These are phyloP conservation scores for Penicillium soppii DNA, from an alignment of 495 filamentous ascomycete genomes.

Conservation along the genomic window DNA sequence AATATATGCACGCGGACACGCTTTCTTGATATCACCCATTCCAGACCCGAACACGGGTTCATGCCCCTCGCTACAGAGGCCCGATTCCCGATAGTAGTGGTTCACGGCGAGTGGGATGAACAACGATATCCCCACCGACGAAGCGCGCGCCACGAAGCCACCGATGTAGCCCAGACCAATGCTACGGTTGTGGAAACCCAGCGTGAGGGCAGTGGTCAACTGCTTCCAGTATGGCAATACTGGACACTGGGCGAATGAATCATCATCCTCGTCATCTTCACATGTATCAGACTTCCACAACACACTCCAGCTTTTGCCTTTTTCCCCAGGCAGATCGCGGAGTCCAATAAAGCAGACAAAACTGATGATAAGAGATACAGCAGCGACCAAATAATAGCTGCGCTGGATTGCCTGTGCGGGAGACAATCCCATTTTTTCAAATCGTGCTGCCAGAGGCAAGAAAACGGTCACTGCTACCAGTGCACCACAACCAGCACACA, in stretches of 20 bases:
- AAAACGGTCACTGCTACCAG: slow-evolving; percentile 78
- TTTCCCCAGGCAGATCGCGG: slow-evolving; percentile 71
- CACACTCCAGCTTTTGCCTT: slow-evolving; percentile 66
- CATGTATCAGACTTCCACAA: slow-evolving; percentile 20
- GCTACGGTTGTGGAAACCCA: slow-evolving; percentile 72
- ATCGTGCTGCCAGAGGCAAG: slow-evolving; percentile 79
- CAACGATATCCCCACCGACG: slow-evolving; percentile 90
- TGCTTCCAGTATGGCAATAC: slow-evolving; percentile 36
- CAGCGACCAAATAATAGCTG: slow-evolving; percentile 82
- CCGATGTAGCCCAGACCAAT: slow-evolving; percentile 89
- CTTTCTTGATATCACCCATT: slow-evolving; percentile 65
- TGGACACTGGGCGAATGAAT: neutral
- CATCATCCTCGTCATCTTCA: slow-evolving; percentile 1
- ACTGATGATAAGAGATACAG: slow-evolving; percentile 68
- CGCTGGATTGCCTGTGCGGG: slow-evolving; percentile 67
- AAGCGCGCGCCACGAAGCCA: slow-evolving; percentile 92
- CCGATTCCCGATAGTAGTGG: slow-evolving; percentile 78
- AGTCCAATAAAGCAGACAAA: slow-evolving; percentile 78
- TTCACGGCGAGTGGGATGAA: slow-evolving; percentile 94
- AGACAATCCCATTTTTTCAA: slow-evolving; percentile 64
- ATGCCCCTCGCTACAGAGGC: slow-evolving; percentile 66
- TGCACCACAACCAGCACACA: slow-evolving; percentile 91
- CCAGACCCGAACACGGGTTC: slow-evolving; percentile 50
- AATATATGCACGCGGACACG: slow-evolving; percentile 81
- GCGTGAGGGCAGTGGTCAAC: slow-evolving; percentile 60